Evolutionary conservation across 2,329 filamentous ascomycete species (phyloP), one percentile per base, ranked within the genome.

Genomic region (Colletotrichum limetticola): DNA sequence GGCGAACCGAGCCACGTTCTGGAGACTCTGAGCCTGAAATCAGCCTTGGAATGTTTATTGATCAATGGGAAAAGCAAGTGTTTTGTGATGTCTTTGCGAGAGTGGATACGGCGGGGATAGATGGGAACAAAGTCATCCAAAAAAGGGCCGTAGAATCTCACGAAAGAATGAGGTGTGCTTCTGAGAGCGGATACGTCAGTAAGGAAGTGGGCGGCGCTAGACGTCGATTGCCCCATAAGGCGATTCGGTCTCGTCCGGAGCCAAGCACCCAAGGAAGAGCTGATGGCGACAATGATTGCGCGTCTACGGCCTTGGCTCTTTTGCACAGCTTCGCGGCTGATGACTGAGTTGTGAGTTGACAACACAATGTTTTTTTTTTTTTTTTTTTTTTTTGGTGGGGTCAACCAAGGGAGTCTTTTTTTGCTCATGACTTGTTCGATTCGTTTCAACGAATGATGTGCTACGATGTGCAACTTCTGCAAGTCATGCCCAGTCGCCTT

Each of bases 241-340:
- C 46, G 37, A 26, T 56, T 72, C 70, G 70, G 70, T 70, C 66
- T 72, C 66, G 66, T 70, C 66, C 70, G 70, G 70, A 53, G 60
- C 49, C 65, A 68, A 52, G 46, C 19, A 59, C 32, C 28, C 73
- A 70, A 73, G 70, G 35, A 56, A 53, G 32, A 35, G 30, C 42
- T 49, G 57, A 69, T 74, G 71, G 73, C 73, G 71, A 72, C 65
- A 61, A 69, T 64, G 68, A 72, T 75, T 75, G 74, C 74, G 74
- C 68, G 74, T 74, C 74, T 74, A 59, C 32, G 46, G 64, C 62
- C 74, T 74, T 74, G 74, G 74, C 74, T 46, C 74, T 46, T 52
- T 35, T 30, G 63, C 71, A 71, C 42, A 63, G 28, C 26, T 46
- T 32, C 42, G 37, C 66, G 66, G 70, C 62, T 65, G 65, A 62